These are phyloP conservation scores for Neopestalotiopsis sp. DNA, from an alignment of 2,329 filamentous ascomycete species.

Conservation along the genomic window DNA sequence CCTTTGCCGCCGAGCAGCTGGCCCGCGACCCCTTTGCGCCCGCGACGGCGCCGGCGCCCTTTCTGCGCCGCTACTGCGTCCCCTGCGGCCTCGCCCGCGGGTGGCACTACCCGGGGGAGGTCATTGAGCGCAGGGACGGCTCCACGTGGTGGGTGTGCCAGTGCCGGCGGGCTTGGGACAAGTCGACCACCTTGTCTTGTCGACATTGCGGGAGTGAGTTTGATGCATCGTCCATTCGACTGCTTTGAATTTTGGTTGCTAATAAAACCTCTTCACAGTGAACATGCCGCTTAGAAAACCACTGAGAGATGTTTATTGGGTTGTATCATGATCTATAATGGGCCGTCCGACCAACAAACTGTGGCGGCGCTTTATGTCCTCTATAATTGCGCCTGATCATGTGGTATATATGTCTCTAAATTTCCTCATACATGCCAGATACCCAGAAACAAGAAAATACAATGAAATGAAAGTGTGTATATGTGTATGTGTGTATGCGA, in stretches of 20 bases:
- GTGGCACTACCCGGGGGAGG: slow-evolving; percentile 24
- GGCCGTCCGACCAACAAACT: background rate
- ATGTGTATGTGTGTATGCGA: background rate
- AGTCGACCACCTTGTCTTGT: background rate
- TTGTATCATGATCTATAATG: background rate
- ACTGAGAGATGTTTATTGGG: background rate
- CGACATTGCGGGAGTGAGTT: background rate
- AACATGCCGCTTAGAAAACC: slow-evolving; percentile 10
- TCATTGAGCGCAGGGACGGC: slow-evolving; percentile 14
- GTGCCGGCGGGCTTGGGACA: background rate
- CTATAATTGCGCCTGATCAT: background rate
- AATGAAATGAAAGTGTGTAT: background rate
- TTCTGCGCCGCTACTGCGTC: slow-evolving; percentile 30
- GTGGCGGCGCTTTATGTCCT: background rate
- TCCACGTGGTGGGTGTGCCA: background rate
- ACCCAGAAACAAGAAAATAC: background rate
- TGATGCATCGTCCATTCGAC: background rate
- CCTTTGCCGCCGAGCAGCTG: slow-evolving; percentile 25
- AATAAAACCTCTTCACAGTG: background rate
- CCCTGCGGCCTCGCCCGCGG: slow-evolving; percentile 25
- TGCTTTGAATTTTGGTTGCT: background rate
- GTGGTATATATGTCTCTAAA: too few species aligned
- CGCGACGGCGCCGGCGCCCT: background rate
- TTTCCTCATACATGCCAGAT: too few species aligned
- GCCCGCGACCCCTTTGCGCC: slow-evolving; percentile 13